phyloP scores from a whole-genome alignment of 257 asterid genomes.

The Ajuga chamaepitys region DNA sequence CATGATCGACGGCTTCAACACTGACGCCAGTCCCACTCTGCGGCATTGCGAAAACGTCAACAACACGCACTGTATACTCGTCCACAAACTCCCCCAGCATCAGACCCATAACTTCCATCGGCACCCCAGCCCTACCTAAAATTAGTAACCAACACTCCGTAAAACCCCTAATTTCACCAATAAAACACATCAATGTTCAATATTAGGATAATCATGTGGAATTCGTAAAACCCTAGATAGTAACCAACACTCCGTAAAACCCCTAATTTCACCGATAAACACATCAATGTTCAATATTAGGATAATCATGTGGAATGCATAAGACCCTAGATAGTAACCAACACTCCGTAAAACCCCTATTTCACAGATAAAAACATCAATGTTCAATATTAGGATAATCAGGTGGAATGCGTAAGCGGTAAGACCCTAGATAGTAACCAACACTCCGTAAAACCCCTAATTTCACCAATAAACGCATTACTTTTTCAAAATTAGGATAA shows the following conservation, averaged over 20 bases:
- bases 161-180: not conserved
- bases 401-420: not conserved
- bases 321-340: not conserved
- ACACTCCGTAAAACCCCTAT: not conserved
- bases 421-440: too few relatives aligned
- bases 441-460: not conserved
- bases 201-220: not conserved
- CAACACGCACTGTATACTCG: slow-evolving; percentile 80
- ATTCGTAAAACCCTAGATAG: slow-evolving; percentile 16
- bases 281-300: not conserved
- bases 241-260: not conserved
- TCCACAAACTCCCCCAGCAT: slow-evolving; percentile 85
- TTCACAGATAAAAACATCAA: not conserved
- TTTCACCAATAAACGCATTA: not conserved
- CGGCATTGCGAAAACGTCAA: slow-evolving; percentile 91
- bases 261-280: not conserved
- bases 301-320: not conserved
- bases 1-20: slow-evolving; percentile 89
- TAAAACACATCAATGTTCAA: not conserved
- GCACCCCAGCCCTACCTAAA: slow-evolving; percentile 79
- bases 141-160: not conserved
- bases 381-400: not conserved
- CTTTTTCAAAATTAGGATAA: not conserved
- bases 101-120: slow-evolving; percentile 88
- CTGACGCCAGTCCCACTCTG: slow-evolving; percentile 94